Evolutionary conservation across 768 basidiomycete species (phyloP).

Genomic region (Tulasnella sp.): DNA sequence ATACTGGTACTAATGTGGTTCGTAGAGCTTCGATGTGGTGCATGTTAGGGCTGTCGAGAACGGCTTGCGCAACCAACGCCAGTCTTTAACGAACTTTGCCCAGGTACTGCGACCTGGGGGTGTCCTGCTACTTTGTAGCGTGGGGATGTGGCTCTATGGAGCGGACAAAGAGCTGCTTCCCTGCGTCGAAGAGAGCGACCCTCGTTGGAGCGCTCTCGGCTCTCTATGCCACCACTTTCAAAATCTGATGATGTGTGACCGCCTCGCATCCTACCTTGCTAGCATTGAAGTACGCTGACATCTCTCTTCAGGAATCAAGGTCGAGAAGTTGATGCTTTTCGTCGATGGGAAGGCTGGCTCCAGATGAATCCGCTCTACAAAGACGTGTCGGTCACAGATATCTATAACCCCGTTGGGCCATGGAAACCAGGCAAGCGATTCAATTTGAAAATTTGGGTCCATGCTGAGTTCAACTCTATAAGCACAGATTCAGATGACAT

Average conservation of each 20-base stretch:
- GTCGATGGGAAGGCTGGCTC: background rate
- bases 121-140: background rate
- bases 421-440: background rate
- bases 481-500: background rate
- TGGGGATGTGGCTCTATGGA: background rate
- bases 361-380: background rate
- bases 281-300: background rate
- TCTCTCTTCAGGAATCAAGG: background rate
- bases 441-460: background rate
- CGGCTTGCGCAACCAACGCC: background rate
- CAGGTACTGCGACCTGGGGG: background rate
- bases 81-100: background rate
- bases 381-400: background rate
- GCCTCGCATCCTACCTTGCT: background rate
- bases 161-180: background rate
- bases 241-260: background rate
- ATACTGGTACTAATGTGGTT: background rate
- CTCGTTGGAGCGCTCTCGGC: background rate
- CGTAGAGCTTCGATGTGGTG: background rate
- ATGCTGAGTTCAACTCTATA: background rate
- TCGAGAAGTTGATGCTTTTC: background rate
- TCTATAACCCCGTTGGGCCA: background rate
- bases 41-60: background rate
- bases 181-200: background rate
- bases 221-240: background rate